A percentile compares a stretch with the other conserved stretches of the same genome.
Conservation (phyloP, 2,329 filamentous ascomycete species). For the Cryphonectria nitschkei region DNA sequence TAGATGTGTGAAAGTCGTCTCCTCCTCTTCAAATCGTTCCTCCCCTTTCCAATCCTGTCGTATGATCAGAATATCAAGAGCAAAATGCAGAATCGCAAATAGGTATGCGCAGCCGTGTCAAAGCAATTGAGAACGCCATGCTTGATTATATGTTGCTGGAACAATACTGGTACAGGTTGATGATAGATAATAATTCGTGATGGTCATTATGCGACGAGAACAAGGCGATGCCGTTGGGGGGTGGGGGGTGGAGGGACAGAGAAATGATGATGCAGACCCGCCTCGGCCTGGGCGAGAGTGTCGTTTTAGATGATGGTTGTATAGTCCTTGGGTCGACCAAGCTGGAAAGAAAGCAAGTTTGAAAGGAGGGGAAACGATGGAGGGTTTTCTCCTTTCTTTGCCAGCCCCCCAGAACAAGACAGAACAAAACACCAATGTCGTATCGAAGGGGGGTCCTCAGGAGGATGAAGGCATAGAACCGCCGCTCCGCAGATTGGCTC, state of each 20-base stretch:
- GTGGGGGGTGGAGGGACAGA: not conserved
- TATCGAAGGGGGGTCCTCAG: no score
- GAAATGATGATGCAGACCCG: not conserved
- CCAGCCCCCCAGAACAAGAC: no score
- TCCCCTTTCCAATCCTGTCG: not conserved
- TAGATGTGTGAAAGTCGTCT: not conserved
- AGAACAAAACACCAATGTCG: no score
- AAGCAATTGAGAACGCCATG: slow-evolving; percentile 19
- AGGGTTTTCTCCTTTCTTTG: no score
- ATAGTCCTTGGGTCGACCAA: not conserved
- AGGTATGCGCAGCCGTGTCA: slow-evolving; percentile 12
- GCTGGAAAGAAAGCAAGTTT: not conserved
- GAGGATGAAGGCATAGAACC: no score
- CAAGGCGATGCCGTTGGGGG: not conserved
- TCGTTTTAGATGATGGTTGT: not conserved
- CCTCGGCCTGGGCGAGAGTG: not conserved
- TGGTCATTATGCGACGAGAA: slow-evolving; percentile 11
- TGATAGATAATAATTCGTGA: slow-evolving; percentile 6
- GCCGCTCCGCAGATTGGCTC: slow-evolving; percentile 30
- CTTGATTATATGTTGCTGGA: slow-evolving; percentile 15
- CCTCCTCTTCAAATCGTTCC: not conserved
- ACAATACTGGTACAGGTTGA: slow-evolving; percentile 1
- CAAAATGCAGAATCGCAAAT: slow-evolving; percentile 4
- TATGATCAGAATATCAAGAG: not conserved
- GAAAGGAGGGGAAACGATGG: not conserved